Evolutionary conservation across 2,329 filamentous ascomycete genomes (phyloP).

Genomic region (Salinomyces thailandicus): DNA sequence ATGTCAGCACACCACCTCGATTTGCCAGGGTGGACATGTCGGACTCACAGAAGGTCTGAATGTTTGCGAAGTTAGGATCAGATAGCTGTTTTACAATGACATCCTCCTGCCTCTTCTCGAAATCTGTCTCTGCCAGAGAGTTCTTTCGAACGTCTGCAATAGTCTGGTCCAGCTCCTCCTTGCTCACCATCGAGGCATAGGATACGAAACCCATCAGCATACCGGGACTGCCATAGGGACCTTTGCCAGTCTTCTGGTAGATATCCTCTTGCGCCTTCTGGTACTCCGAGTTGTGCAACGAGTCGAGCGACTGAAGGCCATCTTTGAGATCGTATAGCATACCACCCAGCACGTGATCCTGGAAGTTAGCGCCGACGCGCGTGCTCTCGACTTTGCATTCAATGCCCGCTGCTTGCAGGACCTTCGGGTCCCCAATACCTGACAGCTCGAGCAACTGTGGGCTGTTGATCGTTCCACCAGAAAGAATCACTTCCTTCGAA

Average conservation of each 20-base stretch:
- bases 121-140: slow-evolving; percentile 25
- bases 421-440: slow-evolving; percentile 43
- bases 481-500: slow-evolving; percentile 29
- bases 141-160: slow-evolving; percentile 23
- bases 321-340: slow-evolving; percentile 22
- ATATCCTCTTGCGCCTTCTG: slow-evolving; percentile 24
- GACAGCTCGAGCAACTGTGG: slow-evolving; percentile 52
- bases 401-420: slow-evolving; percentile 41
- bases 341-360: slow-evolving; percentile 20
- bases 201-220: slow-evolving; percentile 29
- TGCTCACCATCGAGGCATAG: slow-evolving; percentile 22
- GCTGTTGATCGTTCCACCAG: slow-evolving; percentile 28
- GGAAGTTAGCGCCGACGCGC: slow-evolving; percentile 38
- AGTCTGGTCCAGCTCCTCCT: slow-evolving; percentile 21
- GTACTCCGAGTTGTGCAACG: slow-evolving; percentile 27
- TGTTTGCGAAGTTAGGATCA: slow-evolving; percentile 26
- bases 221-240: slow-evolving; percentile 26
- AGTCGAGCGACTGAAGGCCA: slow-evolving; percentile 25
- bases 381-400: slow-evolving; percentile 38
- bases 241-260: slow-evolving; percentile 25
- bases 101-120: slow-evolving; percentile 27
- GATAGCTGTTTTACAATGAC: slow-evolving; percentile 25
- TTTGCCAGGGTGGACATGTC: no score
- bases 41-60: slow-evolving; percentile 26
- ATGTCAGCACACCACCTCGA: no score